Conservation (phyloP, 108 stramenopile genomes). For the Chaetoceros tenuissimus region DNA sequence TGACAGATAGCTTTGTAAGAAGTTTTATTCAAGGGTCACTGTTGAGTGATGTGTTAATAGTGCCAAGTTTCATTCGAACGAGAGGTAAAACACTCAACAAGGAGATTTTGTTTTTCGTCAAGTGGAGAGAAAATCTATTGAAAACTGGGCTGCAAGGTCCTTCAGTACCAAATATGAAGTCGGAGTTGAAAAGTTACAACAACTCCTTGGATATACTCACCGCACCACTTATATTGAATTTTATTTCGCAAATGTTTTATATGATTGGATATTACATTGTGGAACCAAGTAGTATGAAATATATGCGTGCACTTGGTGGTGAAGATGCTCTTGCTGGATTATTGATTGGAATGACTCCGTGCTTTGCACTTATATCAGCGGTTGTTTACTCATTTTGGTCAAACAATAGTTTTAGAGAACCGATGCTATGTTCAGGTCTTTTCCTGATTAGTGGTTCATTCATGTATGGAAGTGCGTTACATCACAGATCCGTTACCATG, state of each 20-base stretch:
- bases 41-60: constrained; percentile 1
- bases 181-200: not conserved
- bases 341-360: constrained; percentile 86
- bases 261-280: constrained; percentile 93
- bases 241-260: constrained; percentile 75
- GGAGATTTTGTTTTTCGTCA: not conserved
- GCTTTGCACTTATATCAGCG: constrained; percentile 66
- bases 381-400: constrained; percentile 75
- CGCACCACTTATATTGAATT: constrained; percentile 37
- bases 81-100: not conserved
- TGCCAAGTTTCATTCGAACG: not conserved
- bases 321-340: constrained; percentile 67
- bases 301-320: constrained; percentile 71
- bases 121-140: not conserved
- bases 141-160: too few species aligned
- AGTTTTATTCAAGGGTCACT: not conserved
- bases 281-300: constrained; percentile 74
- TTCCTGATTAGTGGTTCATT: constrained; percentile 69
- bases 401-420: constrained; percentile 61
- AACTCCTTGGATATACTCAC: not conserved
- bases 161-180: too few species aligned
- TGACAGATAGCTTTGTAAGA: constrained; percentile 16
- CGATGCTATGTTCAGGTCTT: constrained; percentile 54
- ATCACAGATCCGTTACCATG: constrained; percentile 40
- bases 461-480: constrained; percentile 62